Base-by-base conservation (phyloP, 208 protist genomes). In the Leishmania guyanensis region DNA sequence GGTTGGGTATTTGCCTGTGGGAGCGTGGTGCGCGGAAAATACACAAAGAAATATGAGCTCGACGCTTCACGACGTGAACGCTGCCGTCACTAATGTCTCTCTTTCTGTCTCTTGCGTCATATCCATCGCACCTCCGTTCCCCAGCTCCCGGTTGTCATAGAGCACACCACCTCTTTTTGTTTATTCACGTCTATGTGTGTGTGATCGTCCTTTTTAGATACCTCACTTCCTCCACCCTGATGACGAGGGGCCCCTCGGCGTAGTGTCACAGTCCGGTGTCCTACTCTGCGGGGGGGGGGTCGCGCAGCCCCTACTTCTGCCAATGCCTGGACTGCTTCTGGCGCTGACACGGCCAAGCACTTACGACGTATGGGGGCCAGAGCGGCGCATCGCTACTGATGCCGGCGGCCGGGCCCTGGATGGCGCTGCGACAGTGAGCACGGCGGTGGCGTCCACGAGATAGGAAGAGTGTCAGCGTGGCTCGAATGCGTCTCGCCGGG, bases 191-290 rank as follows among this genome's bases (percentile, higher is more conserved):
- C 33, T 17, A 14, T 48, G 72, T 36, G n/a, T 62, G n/a, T n/a
- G 72, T 76, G 14, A 20, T 17, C 3, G n/a, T 54, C 16, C 10
- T 51, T 46, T 75, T 62, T 76, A 76, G 72, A 76, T 64, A 17
- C 4, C 20, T 76, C 29, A 62, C 48, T 16, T 62, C 22, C n/a
- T 75, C 20, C 5, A 22, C 68, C 26, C 46, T 53, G 26, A 53
- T 54, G 33, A 29, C 1, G 43, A 8, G 46, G 43, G 43, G 8
- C 2, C 26, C 68, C 22, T 33, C 26, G 53, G 43, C 4, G 68
- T 53, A 2, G 46, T 16, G 53, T 73, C 46, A 29, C 20, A 29
- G 39, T 46, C 46, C 68, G 1, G 22, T 36, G 36, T n/a, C 39
- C 68, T 46, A 29, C 46, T 53, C 26, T 54, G 26, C 14, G 43